A percentile compares a stretch with the other conserved stretches of the same genome.
These are phyloP conservation scores for Vachellia pachyceras DNA, from an alignment of 306 rosid genomes.

Conservation along the genomic window DNA sequence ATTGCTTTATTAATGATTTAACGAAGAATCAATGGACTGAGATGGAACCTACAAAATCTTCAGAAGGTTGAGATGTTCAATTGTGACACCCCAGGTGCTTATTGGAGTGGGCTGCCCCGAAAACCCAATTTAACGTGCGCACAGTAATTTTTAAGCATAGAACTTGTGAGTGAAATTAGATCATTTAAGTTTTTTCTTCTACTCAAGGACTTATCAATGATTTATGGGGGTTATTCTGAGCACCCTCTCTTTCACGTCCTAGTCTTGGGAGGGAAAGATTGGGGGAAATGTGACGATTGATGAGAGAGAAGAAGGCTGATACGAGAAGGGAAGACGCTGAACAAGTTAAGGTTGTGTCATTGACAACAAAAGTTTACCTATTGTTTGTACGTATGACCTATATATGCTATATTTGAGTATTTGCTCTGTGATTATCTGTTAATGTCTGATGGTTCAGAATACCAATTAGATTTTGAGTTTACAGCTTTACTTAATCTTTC, in stretches of 20 bases:
- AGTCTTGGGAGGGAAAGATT: slow-evolving; percentile 1
- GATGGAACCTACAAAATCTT: neutral
- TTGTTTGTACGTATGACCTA: slow-evolving; percentile 40
- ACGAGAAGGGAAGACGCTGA: neutral
- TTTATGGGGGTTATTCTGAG: neutral
- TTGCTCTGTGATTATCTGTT: slow-evolving; percentile 42
- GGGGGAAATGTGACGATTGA: slow-evolving; percentile 19
- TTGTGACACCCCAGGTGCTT: neutral
- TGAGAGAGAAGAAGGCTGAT: neutral
- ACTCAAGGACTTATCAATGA: too few species aligned
- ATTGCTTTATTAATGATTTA: slow-evolving; percentile 51
- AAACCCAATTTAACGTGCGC: neutral
- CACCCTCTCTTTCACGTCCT: neutral
- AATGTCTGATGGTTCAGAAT: slow-evolving; percentile 40
- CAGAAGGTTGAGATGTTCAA: neutral
- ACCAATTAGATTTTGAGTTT: slow-evolving; percentile 34
- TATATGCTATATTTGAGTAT: neutral
- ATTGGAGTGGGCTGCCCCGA: neutral
- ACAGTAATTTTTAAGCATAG: neutral
- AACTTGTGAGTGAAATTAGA: neutral
- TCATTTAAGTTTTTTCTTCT: neutral
- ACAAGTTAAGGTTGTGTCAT: neutral
- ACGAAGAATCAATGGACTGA: slow-evolving; percentile 24
- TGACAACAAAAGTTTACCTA: slow-evolving; percentile 48
- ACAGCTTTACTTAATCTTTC: neutral